A percentile compares a stretch with the other conserved stretches of the same genome.
phyloP scores from a whole-genome alignment of 495 filamentous ascomycete genomes.

The Penicillium crystallinum region DNA sequence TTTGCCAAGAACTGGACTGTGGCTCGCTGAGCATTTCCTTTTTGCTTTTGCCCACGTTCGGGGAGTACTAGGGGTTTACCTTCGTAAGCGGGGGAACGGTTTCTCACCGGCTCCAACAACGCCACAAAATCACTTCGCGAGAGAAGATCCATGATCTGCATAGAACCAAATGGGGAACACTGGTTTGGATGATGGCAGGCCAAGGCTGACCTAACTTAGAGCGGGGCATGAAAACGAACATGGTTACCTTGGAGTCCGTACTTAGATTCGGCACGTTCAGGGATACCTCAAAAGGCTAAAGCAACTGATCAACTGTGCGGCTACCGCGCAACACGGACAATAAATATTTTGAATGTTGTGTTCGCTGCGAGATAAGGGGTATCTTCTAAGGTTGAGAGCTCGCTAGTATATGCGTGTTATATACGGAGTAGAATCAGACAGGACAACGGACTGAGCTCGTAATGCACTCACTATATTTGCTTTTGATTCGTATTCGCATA shows the following conservation, averaged over 20 bases:
- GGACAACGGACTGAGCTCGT: background rate
- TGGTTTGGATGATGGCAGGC: background rate
- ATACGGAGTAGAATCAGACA: background rate
- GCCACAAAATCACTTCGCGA: background rate
- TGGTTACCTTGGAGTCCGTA: constrained; percentile 1
- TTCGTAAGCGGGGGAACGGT: constrained; percentile 6
- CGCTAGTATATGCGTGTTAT: background rate
- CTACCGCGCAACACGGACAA: constrained; percentile 15
- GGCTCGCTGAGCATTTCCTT: constrained; percentile 17
- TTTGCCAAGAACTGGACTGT: constrained; percentile 18
- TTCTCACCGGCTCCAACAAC: constrained; percentile 5
- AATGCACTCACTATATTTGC: constrained; percentile 12
- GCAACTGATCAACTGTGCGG: constrained; percentile 7
- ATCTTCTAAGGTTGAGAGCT: too few species aligned
- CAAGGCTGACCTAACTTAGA: background rate
- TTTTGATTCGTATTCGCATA: constrained; percentile 3
- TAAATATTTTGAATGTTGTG: background rate
- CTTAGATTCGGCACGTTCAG: constrained; percentile 1
- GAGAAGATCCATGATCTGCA: constrained; percentile 12
- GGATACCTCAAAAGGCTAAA: constrained; percentile 3
- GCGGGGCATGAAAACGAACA: constrained; percentile 3
- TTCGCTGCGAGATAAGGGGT: background rate
- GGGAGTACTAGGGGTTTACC: background rate
- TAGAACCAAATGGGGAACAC: constrained; percentile 1
- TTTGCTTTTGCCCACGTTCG: constrained; percentile 4